Base-by-base conservation (phyloP, 768 basidiomycete species). In the Mycena albidolilacea region DNA sequence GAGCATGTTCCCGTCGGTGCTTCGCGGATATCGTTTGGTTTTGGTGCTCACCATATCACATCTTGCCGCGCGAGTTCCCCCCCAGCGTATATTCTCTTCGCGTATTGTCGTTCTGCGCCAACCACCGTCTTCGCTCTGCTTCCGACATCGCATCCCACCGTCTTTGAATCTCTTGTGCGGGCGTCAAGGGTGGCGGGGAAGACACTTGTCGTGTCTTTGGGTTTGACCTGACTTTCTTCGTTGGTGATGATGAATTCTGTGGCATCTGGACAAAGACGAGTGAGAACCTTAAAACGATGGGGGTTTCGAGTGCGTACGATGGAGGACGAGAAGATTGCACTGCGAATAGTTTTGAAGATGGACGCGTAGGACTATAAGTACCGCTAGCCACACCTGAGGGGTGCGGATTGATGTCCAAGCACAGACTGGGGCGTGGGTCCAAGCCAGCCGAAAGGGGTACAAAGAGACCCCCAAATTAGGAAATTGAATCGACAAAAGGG, bases 71-170 rank as follows among this genome's bases (percentile, higher is more conserved):
- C 71, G 78, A 77, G 43, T 81, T 82, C 5, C 84, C 82, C 65
- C 82, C 79, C 50, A 86, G 79, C 30, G 78, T 89, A 93, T 63
- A 86, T 84, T 77, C 85, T 80, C 78, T 85, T 87, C 67, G 87
- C 85, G 71, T 88, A 87, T 68, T 86, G 87, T 30, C 30, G 64
- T 89, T 86, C 59, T 84, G 77, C 69, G 74, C 80, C 69, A 85
- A 83, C 93, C 92, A 94, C 73, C 81, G 84, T 65, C 88, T 87
- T 79, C 91, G 87, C 74, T 82, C 89, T 80, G 92, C 89, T 15
- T 79, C 70, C n/a, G 90, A 87, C 81, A 92, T 90, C 60, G 84
- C 82, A 78, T 86, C 88, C 93, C 93, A 93, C 66, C 90, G 90
- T 52, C 90, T 88, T 44, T 90, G 91, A 79, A 94, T 93, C 38